Percentiles rank a stretch among this genome's conserved stretches.
phyloP scores from a whole-genome alignment of 2,329 filamentous ascomycete species.

The Harringtonia lauricola region DNA sequence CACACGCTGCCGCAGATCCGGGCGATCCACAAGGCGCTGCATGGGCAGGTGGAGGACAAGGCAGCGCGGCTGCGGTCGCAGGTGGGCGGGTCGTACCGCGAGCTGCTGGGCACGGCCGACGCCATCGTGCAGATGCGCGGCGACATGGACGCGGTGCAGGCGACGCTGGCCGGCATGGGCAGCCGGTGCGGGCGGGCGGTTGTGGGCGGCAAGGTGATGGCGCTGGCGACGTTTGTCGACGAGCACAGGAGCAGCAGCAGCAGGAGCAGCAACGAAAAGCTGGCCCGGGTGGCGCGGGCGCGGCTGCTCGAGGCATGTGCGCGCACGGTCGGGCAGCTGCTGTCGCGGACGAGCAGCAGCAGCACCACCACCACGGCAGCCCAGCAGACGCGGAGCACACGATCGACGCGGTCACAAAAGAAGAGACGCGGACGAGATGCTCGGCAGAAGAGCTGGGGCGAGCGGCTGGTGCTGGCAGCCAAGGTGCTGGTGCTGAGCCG shows the following conservation, averaged over 20 bases:
- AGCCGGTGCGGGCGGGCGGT: conserved; percentile 63
- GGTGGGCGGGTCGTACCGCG: conserved; percentile 65
- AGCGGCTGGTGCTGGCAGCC: conserved; percentile 45
- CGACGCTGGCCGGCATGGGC: conserved; percentile 60
- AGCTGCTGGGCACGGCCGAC: conserved; percentile 83
- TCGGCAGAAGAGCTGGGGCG: conserved; percentile 24
- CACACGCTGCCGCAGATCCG: conserved; percentile 54
- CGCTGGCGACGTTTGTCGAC: conserved; percentile 38
- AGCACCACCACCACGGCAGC: conserved; percentile 22
- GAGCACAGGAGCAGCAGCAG: not conserved
- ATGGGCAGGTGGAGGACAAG: conserved; percentile 50
- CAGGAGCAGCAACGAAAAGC: conserved; percentile 9
- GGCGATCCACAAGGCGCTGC: conserved; percentile 48
- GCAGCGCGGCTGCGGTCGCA: conserved; percentile 50
- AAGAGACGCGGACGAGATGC: too few relatives aligned
- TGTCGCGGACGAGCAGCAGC: conserved; percentile 17
- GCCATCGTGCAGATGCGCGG: conserved; percentile 83
- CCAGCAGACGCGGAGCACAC: too few relatives aligned
- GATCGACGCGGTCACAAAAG: too few relatives aligned
- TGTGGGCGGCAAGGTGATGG: conserved; percentile 53
- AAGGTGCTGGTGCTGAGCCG: conserved; percentile 69
- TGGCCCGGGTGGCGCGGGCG: conserved; percentile 27
- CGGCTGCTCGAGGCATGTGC: conserved; percentile 41
- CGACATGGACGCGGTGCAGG: conserved; percentile 66
- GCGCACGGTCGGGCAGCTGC: conserved; percentile 34